These are phyloP conservation scores for Jasminum sambac DNA, from an alignment of 257 asterid genomes.

Conservation along the genomic window DNA sequence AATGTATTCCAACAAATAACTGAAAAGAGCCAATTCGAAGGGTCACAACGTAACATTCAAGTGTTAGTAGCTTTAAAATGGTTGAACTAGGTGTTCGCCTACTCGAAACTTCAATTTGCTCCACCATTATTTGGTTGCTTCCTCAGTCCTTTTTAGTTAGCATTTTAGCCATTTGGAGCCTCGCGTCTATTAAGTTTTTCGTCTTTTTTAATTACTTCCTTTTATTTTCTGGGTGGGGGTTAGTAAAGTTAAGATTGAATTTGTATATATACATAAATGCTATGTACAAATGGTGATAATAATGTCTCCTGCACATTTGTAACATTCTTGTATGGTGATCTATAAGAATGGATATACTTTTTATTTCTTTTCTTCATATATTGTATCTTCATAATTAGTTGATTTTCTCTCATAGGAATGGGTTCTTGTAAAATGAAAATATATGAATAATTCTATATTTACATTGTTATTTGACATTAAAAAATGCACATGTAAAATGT, in stretches of 20 bases:
- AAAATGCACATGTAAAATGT: no score
- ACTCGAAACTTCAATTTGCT: background rate
- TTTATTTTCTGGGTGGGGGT: slow-evolving; percentile 13
- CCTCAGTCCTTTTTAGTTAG: slow-evolving; percentile 24
- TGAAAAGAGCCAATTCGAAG: slow-evolving; percentile 55
- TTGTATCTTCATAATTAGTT: no score
- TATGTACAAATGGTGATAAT: slow-evolving; percentile 2
- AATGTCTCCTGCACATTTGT: background rate
- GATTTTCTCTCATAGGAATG: no score
- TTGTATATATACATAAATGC: slow-evolving; percentile 2
- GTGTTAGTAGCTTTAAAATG: slow-evolving; percentile 4
- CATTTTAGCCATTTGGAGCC: slow-evolving; percentile 24
- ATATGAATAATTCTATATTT: no score
- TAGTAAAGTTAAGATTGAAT: slow-evolving; percentile 15
- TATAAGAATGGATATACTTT: background rate
- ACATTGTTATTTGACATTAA: no score
- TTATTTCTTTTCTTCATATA: no score
- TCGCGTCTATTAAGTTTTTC: slow-evolving; percentile 2
- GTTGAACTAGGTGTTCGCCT: background rate
- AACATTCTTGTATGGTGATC: background rate
- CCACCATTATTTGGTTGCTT: slow-evolving; percentile 17
- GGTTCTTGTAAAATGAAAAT: no score
- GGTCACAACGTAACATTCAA: slow-evolving; percentile 48
- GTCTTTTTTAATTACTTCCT: slow-evolving; percentile 24
- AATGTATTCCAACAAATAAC: background rate